Base-by-base conservation (phyloP, 768 basidiomycete genomes). In the Hypholoma fasciculare region DNA sequence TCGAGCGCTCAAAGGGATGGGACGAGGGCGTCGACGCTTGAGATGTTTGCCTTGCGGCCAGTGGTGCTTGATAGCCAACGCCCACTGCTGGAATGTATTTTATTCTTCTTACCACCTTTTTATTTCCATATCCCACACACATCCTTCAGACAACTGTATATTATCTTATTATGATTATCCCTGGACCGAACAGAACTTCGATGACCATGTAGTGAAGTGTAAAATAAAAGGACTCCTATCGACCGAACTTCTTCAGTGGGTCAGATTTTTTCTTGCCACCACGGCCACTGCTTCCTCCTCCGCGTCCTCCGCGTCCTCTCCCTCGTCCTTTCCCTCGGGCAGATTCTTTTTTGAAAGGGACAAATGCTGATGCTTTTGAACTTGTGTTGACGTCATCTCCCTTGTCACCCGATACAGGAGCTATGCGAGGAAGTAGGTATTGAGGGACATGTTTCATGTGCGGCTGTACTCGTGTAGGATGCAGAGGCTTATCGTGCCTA, bases 361-460 rank as follows among this genome's bases (percentile, higher is more conserved):
- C 84, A 63, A 92, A 92, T 11, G 80, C 81, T 38, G 74, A 78
- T 26, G 74, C 61, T 39, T 75, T 74, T 16, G 40, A 23, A 7
- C 74, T 70, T 7, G 67, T 68, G 4, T 68, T 68, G 13, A 58
- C 58, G 16, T 60, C 67, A 20, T 67, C 75, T 2, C 56, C 69
- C 12, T 76, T 75, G 0, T 69, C 67, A 8, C 77, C 80, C 11
- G 76, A 49, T 2, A 89, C 85, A 7, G 88, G 76, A 20, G 88
- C 86, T 49, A 92, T 89, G 27, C 85, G 85, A 2, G 96, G 96
- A 60, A 97, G 78, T 26, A 98, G 79, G 69, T 99, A 99, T 55
- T 87, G 89, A 1, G 96, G 97, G 4, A 98, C 86, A 72, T 96
- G 91, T 71, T 96, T 98, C 87, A 98, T 92, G 70, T 98, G 96